phyloP scores from a whole-genome alignment of 768 basidiomycete species.

The Coprinopsis sp. region DNA sequence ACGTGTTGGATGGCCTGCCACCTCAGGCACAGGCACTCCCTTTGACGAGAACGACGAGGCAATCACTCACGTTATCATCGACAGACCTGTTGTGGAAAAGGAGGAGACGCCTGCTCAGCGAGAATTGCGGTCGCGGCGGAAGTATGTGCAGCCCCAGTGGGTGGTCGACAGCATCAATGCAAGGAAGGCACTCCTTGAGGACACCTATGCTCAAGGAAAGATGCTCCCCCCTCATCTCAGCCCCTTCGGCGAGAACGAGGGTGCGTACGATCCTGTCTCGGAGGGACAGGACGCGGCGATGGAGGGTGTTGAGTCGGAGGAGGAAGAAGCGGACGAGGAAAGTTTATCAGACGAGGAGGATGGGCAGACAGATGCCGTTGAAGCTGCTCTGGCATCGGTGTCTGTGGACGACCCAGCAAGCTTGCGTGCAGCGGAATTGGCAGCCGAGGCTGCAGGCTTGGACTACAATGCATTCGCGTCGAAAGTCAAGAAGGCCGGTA shows the following conservation, averaged over 20 bases:
- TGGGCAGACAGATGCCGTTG: slow-evolving; percentile 6
- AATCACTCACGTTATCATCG: slow-evolving; percentile 95
- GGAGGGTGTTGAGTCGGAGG: slow-evolving; percentile 23
- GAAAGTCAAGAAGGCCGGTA: slow-evolving; percentile 58
- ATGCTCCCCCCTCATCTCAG: slow-evolving; percentile 91
- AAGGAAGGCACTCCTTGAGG: slow-evolving; percentile 78
- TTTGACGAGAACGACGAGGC: slow-evolving; percentile 70
- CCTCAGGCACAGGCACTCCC: slow-evolving; percentile 79
- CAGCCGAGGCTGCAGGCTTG: slow-evolving; percentile 84
- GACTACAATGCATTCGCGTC: slow-evolving; percentile 78
- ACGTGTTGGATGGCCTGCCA: slow-evolving; percentile 81
- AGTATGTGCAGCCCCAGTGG: slow-evolving; percentile 97
- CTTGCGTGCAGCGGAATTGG: slow-evolving; percentile 83
- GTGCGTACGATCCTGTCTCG: slow-evolving; percentile 66
- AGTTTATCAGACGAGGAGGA: slow-evolving; percentile 14
- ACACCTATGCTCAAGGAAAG: slow-evolving; percentile 79
- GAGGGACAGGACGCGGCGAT: slow-evolving; percentile 23
- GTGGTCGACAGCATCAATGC: slow-evolving; percentile 93
- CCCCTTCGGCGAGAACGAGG: slow-evolving; percentile 83
- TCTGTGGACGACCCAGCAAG: slow-evolving; percentile 52
- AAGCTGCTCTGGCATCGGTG: slow-evolving; percentile 14
- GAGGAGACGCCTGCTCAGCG: slow-evolving; percentile 55
- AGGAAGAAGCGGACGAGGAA: slow-evolving; percentile 21
- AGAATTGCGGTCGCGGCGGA: slow-evolving; percentile 62
- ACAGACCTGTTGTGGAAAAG: slow-evolving; percentile 64